These are phyloP conservation scores for Penicillium verrucosum DNA, from an alignment of 2,329 filamentous ascomycete species.

Conservation along the genomic window DNA sequence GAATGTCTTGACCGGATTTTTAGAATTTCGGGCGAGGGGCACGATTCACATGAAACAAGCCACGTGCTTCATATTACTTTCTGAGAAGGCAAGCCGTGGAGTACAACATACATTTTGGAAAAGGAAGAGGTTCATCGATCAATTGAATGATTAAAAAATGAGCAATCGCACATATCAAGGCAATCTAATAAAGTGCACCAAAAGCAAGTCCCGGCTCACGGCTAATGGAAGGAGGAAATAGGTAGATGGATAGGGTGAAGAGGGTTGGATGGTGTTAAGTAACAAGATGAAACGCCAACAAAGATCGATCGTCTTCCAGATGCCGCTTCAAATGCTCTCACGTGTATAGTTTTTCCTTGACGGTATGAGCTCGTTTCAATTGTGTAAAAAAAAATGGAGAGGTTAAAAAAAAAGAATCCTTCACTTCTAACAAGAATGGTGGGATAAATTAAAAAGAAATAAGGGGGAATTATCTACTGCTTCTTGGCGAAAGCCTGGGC, in stretches of 20 bases:
- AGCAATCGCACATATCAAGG: slow-evolving; percentile 13
- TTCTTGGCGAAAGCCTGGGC: slow-evolving; percentile 56
- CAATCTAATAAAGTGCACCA: slow-evolving; percentile 25
- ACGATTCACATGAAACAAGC: background rate
- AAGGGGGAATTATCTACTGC: slow-evolving; percentile 27
- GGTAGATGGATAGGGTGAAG: slow-evolving; percentile 12
- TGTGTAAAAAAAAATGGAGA: slow-evolving; percentile 21
- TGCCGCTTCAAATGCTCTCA: slow-evolving; percentile 33
- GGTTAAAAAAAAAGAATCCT: background rate
- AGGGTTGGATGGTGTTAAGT: slow-evolving; percentile 18
- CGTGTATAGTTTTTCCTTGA: slow-evolving; percentile 23
- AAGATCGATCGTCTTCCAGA: slow-evolving; percentile 32
- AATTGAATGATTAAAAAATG: slow-evolving; percentile 8
- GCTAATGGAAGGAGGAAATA: slow-evolving; percentile 3
- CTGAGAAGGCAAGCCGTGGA: too few relatives aligned
- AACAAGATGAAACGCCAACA: slow-evolving; percentile 32
- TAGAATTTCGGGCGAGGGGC: background rate
- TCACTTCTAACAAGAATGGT: slow-evolving; percentile 4
- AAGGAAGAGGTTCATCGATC: background rate
- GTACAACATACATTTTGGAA: background rate
- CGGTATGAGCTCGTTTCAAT: slow-evolving; percentile 22
- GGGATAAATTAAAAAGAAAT: slow-evolving; percentile 5
- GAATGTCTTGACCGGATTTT: background rate
- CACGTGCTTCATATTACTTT: background rate
- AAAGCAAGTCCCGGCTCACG: slow-evolving; percentile 18